Conservation (phyloP, 805 yeast species). For the Candida anglica region DNA sequence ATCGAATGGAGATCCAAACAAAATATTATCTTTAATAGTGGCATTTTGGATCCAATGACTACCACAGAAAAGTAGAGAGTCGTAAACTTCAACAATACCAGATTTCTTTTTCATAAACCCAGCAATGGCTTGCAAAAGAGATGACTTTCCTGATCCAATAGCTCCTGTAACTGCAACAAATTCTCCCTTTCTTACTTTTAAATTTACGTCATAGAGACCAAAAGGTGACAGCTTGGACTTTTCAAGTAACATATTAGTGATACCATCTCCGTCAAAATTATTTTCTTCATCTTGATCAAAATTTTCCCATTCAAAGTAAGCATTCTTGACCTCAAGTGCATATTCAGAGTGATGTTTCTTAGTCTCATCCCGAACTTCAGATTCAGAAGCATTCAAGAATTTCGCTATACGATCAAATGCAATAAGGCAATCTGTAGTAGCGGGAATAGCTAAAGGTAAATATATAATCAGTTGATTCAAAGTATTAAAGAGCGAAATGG, state of each 20-base stretch:
- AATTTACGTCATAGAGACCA: conserved; percentile 45
- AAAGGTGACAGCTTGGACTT: conserved; percentile 1
- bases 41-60: conserved; percentile 82
- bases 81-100: conserved; percentile 52
- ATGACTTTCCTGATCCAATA: conserved; percentile 78
- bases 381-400: conserved; percentile 3
- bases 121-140: conserved; percentile 62
- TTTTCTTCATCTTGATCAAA: conserved; percentile 7
- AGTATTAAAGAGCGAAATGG: conserved; percentile 13
- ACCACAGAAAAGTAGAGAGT: conserved; percentile 51
- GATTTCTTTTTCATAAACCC: conserved; percentile 57
- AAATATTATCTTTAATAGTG: conserved; percentile 67
- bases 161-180: conserved; percentile 72
- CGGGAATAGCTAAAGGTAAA: conserved; percentile 10
- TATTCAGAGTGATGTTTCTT: conserved; percentile 10
- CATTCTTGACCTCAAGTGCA: conserved; percentile 50
- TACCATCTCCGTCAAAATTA: neutral
- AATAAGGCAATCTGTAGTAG: conserved; percentile 11
- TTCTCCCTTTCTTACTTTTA: conserved; percentile 58
- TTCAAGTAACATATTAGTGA: conserved; percentile 7
- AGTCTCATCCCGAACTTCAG: neutral
- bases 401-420: conserved; percentile 7
- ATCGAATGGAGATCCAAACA: conserved; percentile 57
- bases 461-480: conserved; percentile 8
- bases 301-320: conserved; percentile 63